A percentile compares a stretch with the other conserved stretches of the same genome.
These are phyloP conservation scores for Chaetomium olivaceum DNA, from an alignment of 2,329 filamentous ascomycete genomes.

Conservation along the genomic window DNA sequence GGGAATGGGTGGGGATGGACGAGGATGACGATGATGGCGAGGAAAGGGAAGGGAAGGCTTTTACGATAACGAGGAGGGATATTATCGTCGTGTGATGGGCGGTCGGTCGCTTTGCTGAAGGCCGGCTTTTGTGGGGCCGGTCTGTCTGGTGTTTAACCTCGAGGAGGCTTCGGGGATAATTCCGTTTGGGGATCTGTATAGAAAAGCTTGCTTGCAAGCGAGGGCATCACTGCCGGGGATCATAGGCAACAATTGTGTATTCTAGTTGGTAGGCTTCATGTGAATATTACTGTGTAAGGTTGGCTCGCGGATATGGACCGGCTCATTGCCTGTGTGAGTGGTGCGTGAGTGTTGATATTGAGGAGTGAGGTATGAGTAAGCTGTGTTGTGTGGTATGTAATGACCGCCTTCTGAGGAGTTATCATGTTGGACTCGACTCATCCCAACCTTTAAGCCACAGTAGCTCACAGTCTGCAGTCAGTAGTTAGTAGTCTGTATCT, in stretches of 20 bases:
- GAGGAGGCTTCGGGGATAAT: neutral
- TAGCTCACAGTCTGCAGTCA: no score
- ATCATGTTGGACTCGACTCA: neutral
- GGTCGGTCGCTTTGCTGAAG: neutral
- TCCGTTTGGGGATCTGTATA: constrained; percentile 5
- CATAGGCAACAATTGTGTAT: constrained; percentile 6
- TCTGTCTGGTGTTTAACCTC: neutral
- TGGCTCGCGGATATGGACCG: no score
- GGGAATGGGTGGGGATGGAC: no score
- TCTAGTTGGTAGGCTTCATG: neutral
- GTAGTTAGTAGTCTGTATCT: no score
- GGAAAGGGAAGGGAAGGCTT: neutral
- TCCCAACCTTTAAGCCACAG: no score
- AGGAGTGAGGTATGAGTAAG: neutral
- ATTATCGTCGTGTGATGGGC: neutral
- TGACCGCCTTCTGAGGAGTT: neutral
- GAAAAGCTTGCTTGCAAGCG: constrained; percentile 17
- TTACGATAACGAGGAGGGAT: neutral
- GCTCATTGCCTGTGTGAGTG: neutral
- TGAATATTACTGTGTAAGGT: neutral
- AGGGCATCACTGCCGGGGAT: constrained; percentile 20
- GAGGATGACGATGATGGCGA: neutral
- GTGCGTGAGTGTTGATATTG: neutral
- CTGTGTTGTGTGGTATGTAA: neutral
- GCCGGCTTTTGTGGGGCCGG: neutral